A percentile compares a stretch with the other conserved stretches of the same genome.
phyloP scores from a whole-genome alignment of 2,329 filamentous ascomycete species.

The Thelonectria olida region DNA sequence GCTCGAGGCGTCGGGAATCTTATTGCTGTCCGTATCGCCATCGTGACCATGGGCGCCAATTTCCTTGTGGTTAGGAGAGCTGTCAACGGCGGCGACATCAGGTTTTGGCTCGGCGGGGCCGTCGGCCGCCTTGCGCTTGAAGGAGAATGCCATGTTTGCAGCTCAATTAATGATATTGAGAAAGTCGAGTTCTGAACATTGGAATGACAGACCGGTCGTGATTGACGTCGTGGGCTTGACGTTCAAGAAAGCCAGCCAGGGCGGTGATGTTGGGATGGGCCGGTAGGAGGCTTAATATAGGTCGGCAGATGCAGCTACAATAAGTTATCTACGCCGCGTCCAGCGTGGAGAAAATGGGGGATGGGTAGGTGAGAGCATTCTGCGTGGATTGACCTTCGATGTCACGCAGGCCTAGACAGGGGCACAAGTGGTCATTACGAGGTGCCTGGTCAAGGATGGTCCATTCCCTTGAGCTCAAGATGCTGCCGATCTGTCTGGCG shows the following conservation, averaged over 20 bases:
- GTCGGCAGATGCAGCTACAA: background rate
- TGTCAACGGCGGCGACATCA: background rate
- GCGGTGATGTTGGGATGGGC: too few species aligned
- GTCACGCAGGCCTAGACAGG: too few species aligned
- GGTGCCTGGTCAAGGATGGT: too few species aligned
- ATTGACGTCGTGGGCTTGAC: too few species aligned
- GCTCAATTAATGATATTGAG: background rate
- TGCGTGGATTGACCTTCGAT: too few species aligned
- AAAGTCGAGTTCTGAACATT: too few species aligned
- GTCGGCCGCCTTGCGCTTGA: constrained; percentile 5
- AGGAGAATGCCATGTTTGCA: constrained; percentile 17
- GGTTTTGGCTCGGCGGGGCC: background rate
- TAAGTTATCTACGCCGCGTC: background rate
- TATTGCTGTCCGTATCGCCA: constrained; percentile 45
- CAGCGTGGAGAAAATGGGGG: background rate
- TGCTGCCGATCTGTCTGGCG: constrained; percentile 18
- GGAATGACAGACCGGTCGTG: too few species aligned
- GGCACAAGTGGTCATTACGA: too few species aligned
- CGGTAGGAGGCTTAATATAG: background rate
- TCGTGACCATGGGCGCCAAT: constrained; percentile 36
- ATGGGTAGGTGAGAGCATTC: background rate
- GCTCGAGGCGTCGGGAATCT: constrained; percentile 35
- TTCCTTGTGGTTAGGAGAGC: constrained; percentile 24
- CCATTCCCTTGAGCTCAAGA: too few species aligned
- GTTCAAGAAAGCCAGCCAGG: too few species aligned